These are phyloP conservation scores for Spencermartinsiella ligniputridi DNA, from an alignment of 1,139 yeast species.

Conservation along the genomic window DNA sequence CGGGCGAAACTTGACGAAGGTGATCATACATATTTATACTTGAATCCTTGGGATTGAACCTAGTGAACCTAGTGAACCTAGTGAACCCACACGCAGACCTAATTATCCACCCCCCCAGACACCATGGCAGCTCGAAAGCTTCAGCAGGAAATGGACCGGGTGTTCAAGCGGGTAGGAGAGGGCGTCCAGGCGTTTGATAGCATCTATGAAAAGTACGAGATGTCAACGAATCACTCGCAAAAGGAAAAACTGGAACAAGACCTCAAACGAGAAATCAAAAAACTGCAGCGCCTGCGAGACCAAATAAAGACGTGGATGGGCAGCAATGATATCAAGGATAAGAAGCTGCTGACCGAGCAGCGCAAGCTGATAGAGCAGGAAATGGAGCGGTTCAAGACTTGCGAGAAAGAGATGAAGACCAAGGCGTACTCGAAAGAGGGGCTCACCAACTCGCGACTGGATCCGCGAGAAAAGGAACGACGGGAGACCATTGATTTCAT, in stretches of 20 bases:
- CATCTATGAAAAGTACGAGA: constrained; percentile 79
- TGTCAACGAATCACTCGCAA: constrained; percentile 80
- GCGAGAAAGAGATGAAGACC: constrained; percentile 91
- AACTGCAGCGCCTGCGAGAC: constrained; percentile 89
- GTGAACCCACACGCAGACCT: too few species aligned
- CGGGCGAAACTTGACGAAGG: too few species aligned
- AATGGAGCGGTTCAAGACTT: constrained; percentile 95
- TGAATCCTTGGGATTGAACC: too few species aligned
- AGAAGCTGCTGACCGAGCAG: constrained; percentile 72
- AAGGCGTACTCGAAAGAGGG: constrained; percentile 97
- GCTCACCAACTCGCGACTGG: constrained; percentile 62
- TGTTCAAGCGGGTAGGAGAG: constrained; percentile 89
- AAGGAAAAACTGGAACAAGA: constrained; percentile 93
- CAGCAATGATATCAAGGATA: constrained; percentile 89
- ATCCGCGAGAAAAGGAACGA: constrained; percentile 78
- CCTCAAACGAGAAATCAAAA: constrained; percentile 91
- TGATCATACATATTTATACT: too few species aligned
- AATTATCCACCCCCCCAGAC: too few species aligned
- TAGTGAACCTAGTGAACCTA: too few species aligned
- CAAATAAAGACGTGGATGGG: constrained; percentile 95
- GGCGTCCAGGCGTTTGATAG: constrained; percentile 87
- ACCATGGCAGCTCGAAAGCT: constrained; percentile 63
- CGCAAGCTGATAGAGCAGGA: constrained; percentile 67
- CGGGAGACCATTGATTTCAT: constrained; percentile 71
- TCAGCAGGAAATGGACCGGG: constrained; percentile 90